Evolutionary conservation across 352 stramenopile species (phyloP), one percentile per base, ranked within the genome.

Genomic region (Hyaloperonospora arabidopsidis): DNA sequence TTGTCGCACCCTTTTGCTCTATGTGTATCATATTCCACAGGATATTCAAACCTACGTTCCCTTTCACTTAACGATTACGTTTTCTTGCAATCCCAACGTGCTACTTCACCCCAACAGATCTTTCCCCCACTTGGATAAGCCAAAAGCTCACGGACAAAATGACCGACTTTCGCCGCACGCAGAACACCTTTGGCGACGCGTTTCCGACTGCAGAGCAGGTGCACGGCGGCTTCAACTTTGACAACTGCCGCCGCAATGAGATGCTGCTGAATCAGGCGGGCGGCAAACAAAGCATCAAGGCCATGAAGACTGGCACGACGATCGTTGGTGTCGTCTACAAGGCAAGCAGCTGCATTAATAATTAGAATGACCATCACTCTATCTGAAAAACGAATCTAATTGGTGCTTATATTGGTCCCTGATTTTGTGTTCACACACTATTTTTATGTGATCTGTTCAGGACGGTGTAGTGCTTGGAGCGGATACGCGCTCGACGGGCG

Each of bases 261-360:
- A 69, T 96, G 59, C 74, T 97, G 50, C 54, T 95, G 45, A 54
- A 55, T 28, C 60, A 80, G 34, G 52, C 54, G 23, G 70, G 76
- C 41, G 72, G 84, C 56, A 72, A 61, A 45, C 71, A 76, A 45
- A 76, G 76, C 64, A 70, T 85, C 54, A 92, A 88, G 69, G 72
- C 66, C 53, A 87, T 63, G 59, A 98, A 98, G 79, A 99, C 96
- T 2, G 95, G 96, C 43, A 99, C 95, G 10, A 98, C 95, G 48
- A 98, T 98, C 67, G 79, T 92, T 45, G 95, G 93, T 54, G 76
- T 98, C 47, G 84, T 98, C n/a, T 98, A 92, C 80, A 96, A 97
- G 68, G 61, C 39, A 52, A n/a, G 48, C 29, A 14, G 22, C 23
- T 41, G n/a, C n/a, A n/a, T n/a, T n/a, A n/a, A n/a, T n/a, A n/a